A percentile compares a stretch with the other conserved stretches of the same genome.
Evolutionary conservation across 2,329 filamentous ascomycete species (phyloP).

Genomic region (Amauroascus niger): DNA sequence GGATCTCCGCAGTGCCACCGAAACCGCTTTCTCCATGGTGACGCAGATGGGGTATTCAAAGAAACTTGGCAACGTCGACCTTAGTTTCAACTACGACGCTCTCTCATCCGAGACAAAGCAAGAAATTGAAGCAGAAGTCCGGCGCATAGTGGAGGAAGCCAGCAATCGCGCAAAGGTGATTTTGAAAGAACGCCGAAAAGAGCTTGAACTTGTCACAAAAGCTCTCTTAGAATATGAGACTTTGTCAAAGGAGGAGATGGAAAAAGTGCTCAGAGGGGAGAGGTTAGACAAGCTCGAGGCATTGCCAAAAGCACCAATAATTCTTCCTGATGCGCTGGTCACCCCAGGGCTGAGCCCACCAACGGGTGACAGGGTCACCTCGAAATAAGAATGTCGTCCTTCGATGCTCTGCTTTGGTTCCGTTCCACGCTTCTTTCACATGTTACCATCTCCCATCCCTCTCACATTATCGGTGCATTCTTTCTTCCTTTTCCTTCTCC

Average conservation of each 20-base stretch:
- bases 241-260: conserved; percentile 76
- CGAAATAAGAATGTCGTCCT: conserved; percentile 10
- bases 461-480: not conserved
- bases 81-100: conserved; percentile 66
- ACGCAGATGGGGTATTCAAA: conserved; percentile 83
- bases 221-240: conserved; percentile 93
- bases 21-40: conserved; percentile 76
- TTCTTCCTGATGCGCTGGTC: conserved; percentile 50
- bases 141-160: conserved; percentile 71
- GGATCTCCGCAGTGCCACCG: conserved; percentile 78
- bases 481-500: not conserved
- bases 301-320: conserved; percentile 48
- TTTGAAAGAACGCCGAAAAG: conserved; percentile 63
- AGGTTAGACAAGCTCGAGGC: conserved; percentile 58
- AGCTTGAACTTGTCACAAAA: conserved; percentile 78
- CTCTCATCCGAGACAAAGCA: conserved; percentile 80
- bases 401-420: not conserved
- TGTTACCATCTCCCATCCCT: conserved; percentile 3
- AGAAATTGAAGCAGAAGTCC: conserved; percentile 79
- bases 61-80: conserved; percentile 79
- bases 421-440: not conserved
- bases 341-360: conserved; percentile 15
- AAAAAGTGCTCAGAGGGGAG: conserved; percentile 80
- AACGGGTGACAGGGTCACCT: conserved; percentile 22
- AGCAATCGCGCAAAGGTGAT: conserved; percentile 63